phyloP scores from a whole-genome alignment of 768 basidiomycete genomes.

The Chalciporus piperatus region DNA sequence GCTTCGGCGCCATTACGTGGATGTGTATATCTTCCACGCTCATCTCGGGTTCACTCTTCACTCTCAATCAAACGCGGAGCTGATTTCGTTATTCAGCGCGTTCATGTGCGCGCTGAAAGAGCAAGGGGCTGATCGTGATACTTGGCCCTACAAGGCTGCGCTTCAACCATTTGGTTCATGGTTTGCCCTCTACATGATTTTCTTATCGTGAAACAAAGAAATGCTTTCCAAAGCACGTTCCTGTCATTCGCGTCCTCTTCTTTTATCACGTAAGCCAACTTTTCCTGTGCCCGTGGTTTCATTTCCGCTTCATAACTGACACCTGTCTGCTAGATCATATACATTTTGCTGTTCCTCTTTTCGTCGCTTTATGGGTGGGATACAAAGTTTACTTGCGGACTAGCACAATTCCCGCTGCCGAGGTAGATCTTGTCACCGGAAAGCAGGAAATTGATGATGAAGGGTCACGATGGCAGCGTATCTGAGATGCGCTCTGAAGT shows the following conservation, averaged over 20 bases:
- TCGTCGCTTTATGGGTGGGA: conserved; percentile 11
- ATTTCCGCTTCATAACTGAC: conserved; percentile 24
- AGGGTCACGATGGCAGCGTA: conserved; percentile 13
- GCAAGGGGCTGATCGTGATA: conserved; percentile 41
- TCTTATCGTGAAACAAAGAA: conserved; percentile 6
- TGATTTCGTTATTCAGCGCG: conserved; percentile 11
- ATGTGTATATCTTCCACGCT: conserved; percentile 30
- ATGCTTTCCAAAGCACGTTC: conserved; percentile 14
- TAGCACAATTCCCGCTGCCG: conserved; percentile 32
- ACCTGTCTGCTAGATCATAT: conserved; percentile 9
- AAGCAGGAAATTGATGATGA: conserved; percentile 59
- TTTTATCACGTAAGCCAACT: conserved; percentile 50
- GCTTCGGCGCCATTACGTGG: conserved; percentile 35
- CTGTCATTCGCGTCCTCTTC: conserved; percentile 49
- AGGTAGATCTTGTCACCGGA: conserved; percentile 61
- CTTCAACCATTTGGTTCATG: conserved; percentile 61
- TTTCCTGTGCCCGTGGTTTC: conserved; percentile 17
- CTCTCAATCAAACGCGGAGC: conserved; percentile 3
- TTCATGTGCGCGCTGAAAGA: conserved; percentile 28
- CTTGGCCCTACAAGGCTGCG: conserved; percentile 53
- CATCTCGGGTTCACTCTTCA: conserved; percentile 19
- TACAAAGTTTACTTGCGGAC: conserved; percentile 26
- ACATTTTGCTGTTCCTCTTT: conserved; percentile 18
- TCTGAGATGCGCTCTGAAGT: conserved; percentile 10
- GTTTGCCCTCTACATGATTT: conserved; percentile 46